Conservation (phyloP, 768 basidiomycete genomes). For the Phaffia tasmanica region DNA sequence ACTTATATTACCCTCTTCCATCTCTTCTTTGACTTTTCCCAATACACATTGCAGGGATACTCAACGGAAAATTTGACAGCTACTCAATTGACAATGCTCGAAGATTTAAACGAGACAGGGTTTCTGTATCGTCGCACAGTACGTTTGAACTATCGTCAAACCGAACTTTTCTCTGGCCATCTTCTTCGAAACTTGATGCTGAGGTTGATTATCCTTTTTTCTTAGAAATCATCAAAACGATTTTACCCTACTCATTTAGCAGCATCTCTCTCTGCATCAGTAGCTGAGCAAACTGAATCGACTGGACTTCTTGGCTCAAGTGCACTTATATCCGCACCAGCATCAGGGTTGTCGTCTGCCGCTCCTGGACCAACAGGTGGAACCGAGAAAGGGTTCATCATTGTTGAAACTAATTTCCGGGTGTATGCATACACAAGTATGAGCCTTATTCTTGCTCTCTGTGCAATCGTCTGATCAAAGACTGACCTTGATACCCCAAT, state of each 20-base stretch:
- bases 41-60: slow-evolving; percentile 57
- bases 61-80: slow-evolving; percentile 66
- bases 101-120: slow-evolving; percentile 88
- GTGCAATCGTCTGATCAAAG: no score
- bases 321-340: slow-evolving; percentile 30
- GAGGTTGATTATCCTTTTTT: no score
- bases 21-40: slow-evolving; percentile 16
- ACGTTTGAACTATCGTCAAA: slow-evolving; percentile 28
- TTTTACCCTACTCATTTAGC: slow-evolving; percentile 92
- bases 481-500: background rate
- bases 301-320: slow-evolving; percentile 48
- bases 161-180: slow-evolving; percentile 34
- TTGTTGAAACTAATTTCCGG: slow-evolving; percentile 96
- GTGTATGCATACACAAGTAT: slow-evolving; percentile 94
- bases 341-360: slow-evolving; percentile 28
- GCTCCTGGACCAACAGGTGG: slow-evolving; percentile 44
- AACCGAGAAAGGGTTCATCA: slow-evolving; percentile 66
- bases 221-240: slow-evolving; percentile 55
- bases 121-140: slow-evolving; percentile 79
- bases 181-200: slow-evolving; percentile 14
- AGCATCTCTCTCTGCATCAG: slow-evolving; percentile 85
- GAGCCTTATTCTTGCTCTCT: slow-evolving; percentile 12
- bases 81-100: slow-evolving; percentile 74
- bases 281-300: slow-evolving; percentile 46
- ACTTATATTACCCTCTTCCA: background rate